Evolutionary conservation across 768 basidiomycete species (phyloP).

Genomic region (Suillus occidentalis): DNA sequence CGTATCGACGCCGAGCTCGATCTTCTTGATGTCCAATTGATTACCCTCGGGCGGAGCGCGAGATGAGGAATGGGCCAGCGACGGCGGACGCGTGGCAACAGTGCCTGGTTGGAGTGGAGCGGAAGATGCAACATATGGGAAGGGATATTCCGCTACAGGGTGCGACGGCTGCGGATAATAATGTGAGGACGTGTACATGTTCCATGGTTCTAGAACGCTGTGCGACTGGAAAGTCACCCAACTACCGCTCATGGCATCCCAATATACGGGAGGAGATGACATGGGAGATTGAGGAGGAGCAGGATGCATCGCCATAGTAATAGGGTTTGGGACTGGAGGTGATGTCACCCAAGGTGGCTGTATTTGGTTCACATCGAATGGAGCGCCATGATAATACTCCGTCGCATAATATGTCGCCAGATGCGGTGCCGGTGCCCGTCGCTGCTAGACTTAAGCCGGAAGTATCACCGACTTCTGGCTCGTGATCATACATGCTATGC

Average conservation of each 20-base stretch:
- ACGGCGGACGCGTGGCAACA: conserved; percentile 20
- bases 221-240: conserved; percentile 32
- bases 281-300: conserved; percentile 29
- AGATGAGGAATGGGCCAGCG: conserved; percentile 28
- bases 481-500: conserved; percentile 20
- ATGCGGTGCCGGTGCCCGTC: background rate
- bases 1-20: conserved; percentile 77
- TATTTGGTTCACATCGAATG: conserved; percentile 16
- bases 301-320: conserved; percentile 21
- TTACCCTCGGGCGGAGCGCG: conserved; percentile 44
- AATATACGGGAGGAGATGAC: conserved; percentile 21
- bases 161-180: conserved; percentile 33
- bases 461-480: conserved; percentile 17
- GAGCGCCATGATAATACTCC: conserved; percentile 15
- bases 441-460: background rate
- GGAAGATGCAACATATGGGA: conserved; percentile 1
- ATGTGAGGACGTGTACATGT: conserved; percentile 28
- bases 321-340: conserved; percentile 21
- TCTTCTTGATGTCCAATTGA: conserved; percentile 64
- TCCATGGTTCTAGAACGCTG: conserved; percentile 30
- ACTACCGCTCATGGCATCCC: conserved; percentile 29
- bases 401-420: conserved; percentile 1
- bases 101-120: conserved; percentile 20
- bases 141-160: conserved; percentile 17
- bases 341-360: conserved; percentile 30